A percentile compares a stretch with the other conserved stretches of the same genome.
These are phyloP conservation scores for Capsella bursapastoris DNA, from an alignment of 345 rosid genomes.

Conservation along the genomic window DNA sequence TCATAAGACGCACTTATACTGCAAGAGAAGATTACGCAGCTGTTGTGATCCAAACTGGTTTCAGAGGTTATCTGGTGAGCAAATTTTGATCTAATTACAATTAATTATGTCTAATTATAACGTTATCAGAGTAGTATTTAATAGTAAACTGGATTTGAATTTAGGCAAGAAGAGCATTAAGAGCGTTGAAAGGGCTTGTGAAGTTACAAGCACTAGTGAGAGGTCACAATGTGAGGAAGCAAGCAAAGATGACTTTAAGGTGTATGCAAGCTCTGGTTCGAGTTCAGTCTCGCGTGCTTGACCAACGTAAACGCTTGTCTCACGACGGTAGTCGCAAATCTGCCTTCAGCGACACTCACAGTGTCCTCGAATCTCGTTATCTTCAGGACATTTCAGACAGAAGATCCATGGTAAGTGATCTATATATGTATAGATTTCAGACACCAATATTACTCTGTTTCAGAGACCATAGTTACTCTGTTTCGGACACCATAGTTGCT, in stretches of 20 bases:
- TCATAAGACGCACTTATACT: constrained; percentile 41
- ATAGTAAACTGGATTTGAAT: not conserved
- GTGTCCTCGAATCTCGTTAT: constrained; percentile 60
- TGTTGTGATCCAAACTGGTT: constrained; percentile 71
- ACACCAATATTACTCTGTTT: not conserved
- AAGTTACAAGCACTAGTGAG: constrained; percentile 86
- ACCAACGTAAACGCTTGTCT: constrained; percentile 70
- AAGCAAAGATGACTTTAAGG: constrained; percentile 78
- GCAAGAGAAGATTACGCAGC: constrained; percentile 58
- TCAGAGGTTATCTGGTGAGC: constrained; percentile 81
- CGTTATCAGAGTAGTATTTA: not conserved
- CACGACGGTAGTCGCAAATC: constrained; percentile 75
- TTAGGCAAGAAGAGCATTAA: constrained; percentile 74
- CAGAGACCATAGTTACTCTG: constrained; percentile 5
- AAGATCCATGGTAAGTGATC: constrained; percentile 55
- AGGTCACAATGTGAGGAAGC: constrained; percentile 87
- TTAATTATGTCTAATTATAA: not conserved
- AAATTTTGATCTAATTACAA: no score
- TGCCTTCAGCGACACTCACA: constrained; percentile 64
- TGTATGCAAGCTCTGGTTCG: constrained; percentile 92
- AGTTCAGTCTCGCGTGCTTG: constrained; percentile 74
- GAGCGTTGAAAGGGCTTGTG: constrained; percentile 76
- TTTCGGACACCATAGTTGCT: not conserved
- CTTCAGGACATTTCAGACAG: constrained; percentile 69
- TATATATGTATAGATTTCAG: no score